Evolutionary conservation across 108 stramenopile genomes (phyloP).

Genomic region (Asterionellopsis glacialis): DNA sequence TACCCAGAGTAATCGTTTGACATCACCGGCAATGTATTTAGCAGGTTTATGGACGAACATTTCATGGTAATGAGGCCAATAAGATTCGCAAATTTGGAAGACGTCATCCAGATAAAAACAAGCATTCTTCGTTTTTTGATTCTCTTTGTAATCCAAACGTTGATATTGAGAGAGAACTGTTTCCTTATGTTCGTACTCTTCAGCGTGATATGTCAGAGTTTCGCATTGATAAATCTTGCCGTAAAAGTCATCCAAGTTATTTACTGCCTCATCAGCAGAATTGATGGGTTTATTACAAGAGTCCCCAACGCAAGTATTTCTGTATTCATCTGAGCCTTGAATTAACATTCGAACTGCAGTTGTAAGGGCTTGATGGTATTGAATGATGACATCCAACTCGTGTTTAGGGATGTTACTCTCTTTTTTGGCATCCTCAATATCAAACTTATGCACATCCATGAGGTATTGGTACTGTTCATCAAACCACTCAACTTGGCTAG

Average conservation of each 20-base stretch:
- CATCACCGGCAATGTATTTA: constrained; percentile 41
- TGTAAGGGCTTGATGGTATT: neutral
- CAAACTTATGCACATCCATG: constrained; percentile 2
- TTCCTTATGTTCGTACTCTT: constrained; percentile 10
- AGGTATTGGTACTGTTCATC: constrained; percentile 26
- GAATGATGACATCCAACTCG: neutral
- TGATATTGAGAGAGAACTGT: constrained; percentile 34
- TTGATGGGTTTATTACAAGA: constrained; percentile 80
- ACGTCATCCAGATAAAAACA: constrained; percentile 70
- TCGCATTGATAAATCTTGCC: constrained; percentile 24
- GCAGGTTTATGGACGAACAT: constrained; percentile 73
- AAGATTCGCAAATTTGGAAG: constrained; percentile 67
- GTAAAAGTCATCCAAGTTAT: constrained; percentile 50
- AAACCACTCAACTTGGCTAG: constrained; percentile 12
- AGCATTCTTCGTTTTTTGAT: constrained; percentile 36
- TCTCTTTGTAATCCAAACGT: constrained; percentile 15
- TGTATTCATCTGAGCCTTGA: constrained; percentile 45
- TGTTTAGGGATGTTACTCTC: neutral
- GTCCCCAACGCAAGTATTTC: constrained; percentile 67
- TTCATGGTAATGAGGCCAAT: constrained; percentile 87
- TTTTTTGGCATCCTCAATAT: constrained; percentile 59
- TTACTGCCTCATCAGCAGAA: constrained; percentile 70
- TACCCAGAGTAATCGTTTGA: constrained; percentile 72
- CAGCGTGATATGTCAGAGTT: constrained; percentile 10
- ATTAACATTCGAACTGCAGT: neutral